Evolutionary conservation across 2,329 filamentous ascomycete genomes (phyloP).

Genomic region (Ophiostoma tasmaniense): DNA sequence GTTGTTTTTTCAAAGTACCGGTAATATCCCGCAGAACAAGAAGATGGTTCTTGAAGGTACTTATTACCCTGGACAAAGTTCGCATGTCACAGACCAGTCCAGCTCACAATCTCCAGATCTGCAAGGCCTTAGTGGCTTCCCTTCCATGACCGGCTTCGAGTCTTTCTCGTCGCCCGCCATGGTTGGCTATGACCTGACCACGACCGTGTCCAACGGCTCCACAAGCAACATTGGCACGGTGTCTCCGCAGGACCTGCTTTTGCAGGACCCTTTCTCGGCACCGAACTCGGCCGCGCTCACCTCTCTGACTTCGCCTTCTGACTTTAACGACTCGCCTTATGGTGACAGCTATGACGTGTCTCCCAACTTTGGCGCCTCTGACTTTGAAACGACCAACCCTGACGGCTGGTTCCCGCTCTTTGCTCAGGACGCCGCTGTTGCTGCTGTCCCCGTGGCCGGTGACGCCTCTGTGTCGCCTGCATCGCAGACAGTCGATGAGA

Average conservation of each 20-base stretch:
- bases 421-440: slow-evolving; percentile 38
- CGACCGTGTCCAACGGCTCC: slow-evolving; percentile 37
- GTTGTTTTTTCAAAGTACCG: slow-evolving; percentile 54
- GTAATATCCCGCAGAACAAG: slow-evolving; percentile 12
- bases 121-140: slow-evolving; percentile 47
- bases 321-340: slow-evolving; percentile 67
- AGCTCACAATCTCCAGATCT: slow-evolving; percentile 42
- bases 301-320: slow-evolving; percentile 76
- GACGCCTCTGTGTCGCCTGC: slow-evolving; percentile 35
- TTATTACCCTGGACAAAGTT: slow-evolving; percentile 16
- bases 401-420: slow-evolving; percentile 67
- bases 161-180: slow-evolving; percentile 48
- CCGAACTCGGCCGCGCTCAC: slow-evolving; percentile 78
- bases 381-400: slow-evolving; percentile 44
- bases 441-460: slow-evolving; percentile 14
- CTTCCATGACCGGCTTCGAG: slow-evolving; percentile 41
- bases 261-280: slow-evolving; percentile 64
- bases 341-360: slow-evolving; percentile 70
- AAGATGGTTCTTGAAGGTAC: slow-evolving; percentile 54
- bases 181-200: slow-evolving; percentile 42
- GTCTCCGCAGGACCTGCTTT: slow-evolving; percentile 72
- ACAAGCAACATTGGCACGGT: slow-evolving; percentile 58
- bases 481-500: slow-evolving; percentile 42
- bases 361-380: slow-evolving; percentile 59
- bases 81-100: slow-evolving; percentile 13